Percentiles rank a stretch among this genome's conserved stretches.
Conservation (phyloP, 2,329 filamentous ascomycete genomes). For the Colletotrichum echinochloae region DNA sequence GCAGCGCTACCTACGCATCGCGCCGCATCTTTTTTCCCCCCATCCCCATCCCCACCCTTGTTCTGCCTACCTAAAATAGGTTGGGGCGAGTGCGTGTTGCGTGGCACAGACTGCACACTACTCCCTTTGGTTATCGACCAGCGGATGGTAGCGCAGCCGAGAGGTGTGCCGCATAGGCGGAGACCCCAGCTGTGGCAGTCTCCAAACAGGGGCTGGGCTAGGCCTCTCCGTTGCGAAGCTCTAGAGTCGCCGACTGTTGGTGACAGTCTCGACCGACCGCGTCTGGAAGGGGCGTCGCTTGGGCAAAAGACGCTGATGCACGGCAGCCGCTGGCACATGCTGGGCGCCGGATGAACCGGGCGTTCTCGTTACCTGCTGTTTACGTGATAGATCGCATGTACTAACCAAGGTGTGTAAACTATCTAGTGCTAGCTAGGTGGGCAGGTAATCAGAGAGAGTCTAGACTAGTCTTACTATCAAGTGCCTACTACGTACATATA, state of each 20-base stretch:
- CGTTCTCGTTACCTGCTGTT: neutral
- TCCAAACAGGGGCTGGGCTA: slow-evolving; percentile 31
- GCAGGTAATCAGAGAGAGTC: too few species aligned
- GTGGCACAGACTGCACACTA: slow-evolving; percentile 30
- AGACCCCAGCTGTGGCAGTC: slow-evolving; percentile 28
- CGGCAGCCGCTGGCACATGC: neutral
- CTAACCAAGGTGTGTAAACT: too few species aligned
- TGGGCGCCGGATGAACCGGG: neutral
- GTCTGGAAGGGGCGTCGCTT: neutral
- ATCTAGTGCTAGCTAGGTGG: too few species aligned
- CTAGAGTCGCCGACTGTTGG: neutral
- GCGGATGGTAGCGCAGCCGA: slow-evolving; percentile 38
- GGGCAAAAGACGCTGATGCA: neutral
- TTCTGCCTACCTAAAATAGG: slow-evolving; percentile 25
- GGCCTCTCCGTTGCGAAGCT: neutral
- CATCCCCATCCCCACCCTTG: slow-evolving; percentile 16
- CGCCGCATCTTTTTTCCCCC: too few species aligned
- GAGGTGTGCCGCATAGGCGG: slow-evolving; percentile 25
- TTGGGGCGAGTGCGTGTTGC: slow-evolving; percentile 16
- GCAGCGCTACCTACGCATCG: too few species aligned
- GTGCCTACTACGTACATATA: too few species aligned
- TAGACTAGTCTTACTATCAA: too few species aligned
- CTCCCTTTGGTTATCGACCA: neutral
- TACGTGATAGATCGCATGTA: too few species aligned
- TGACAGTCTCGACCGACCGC: neutral